Base-by-base conservation (phyloP, 2,329 filamentous ascomycete genomes). In the Cordyceps farinosa region DNA sequence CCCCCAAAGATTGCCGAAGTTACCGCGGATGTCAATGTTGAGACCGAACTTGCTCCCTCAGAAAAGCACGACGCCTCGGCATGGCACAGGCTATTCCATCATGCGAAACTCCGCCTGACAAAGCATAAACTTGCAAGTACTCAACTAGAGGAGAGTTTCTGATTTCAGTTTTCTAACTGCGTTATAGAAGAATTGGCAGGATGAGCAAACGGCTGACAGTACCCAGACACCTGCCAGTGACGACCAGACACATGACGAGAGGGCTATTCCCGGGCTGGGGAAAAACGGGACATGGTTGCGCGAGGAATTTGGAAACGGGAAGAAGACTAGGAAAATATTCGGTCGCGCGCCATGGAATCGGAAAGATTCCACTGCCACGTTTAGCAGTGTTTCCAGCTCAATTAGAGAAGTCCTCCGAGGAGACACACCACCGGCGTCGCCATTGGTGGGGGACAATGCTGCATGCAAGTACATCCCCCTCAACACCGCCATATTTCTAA, bases 301-400 rank as follows among this genome's bases (percentile, higher is more conserved):
- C 40, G 70, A 75, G 2, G 76, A 76, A 10, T 55, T 64, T 10
- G 66, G 62, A 10, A 72, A 66, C 30, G 61, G 65, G 3, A 74
- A 69, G 5, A 63, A 71, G 3, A 72, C 73, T 5, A 71, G 71
- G 27, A 80, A 74, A 55, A 67, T 80, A 8, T 80, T 82, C 57
- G 73, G 75, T 5, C 78, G 70, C 47, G 72, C 75, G 10, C 76
- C 76, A 2, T 80, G 78, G 77, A 71, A 72, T 48, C 74, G 75
- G 4, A 79, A 77, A 63, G 67, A 71, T 22, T 80, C 78, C 1
- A 69, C 61, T 8, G 73, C 73, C 3, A 79, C 79, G 0, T 67
- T 70, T 29, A 74, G 67, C 64, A 80, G 74, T 57, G 71, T 74
- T n/a, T 72, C 76, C 10, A 80, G 78, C 65, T 81, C 79, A 3